phyloP scores from a whole-genome alignment of 2,329 filamentous ascomycete species.

The Talaromyces sp. region DNA sequence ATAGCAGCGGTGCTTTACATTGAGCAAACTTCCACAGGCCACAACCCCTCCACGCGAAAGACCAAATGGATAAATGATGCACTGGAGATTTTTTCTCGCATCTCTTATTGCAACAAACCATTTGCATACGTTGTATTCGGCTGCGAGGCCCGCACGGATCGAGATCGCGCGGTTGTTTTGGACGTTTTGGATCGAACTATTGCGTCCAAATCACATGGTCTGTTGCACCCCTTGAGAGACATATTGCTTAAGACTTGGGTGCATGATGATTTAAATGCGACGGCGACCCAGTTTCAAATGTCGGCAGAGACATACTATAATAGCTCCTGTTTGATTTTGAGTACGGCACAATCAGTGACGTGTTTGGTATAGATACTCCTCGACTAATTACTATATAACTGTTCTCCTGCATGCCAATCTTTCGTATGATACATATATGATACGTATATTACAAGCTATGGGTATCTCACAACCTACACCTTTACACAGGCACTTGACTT shows the following conservation, averaged over 20 bases:
- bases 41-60: not conserved
- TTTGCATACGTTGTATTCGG: conserved; percentile 9
- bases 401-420: not conserved
- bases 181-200: conserved; percentile 5
- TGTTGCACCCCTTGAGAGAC: not conserved
- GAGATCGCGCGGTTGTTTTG: not conserved
- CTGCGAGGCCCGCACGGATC: not conserved
- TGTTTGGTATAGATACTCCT: not conserved
- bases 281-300: not conserved
- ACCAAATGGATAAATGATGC: conserved; percentile 4
- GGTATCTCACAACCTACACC: not conserved
- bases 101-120: conserved; percentile 3
- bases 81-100: not conserved
- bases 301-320: not conserved
- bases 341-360: not conserved
- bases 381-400: not conserved
- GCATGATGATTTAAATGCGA: conserved; percentile 4
- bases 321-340: not conserved
- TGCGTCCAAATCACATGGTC: not conserved
- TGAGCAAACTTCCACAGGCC: not conserved
- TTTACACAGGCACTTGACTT: not conserved
- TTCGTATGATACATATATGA: not conserved
- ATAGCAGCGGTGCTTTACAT: not conserved
- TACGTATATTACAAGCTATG: not conserved
- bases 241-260: conserved; percentile 10